Evolutionary conservation across 2,329 filamentous ascomycete genomes (phyloP).

Genomic region (Penicillium nordicum): DNA sequence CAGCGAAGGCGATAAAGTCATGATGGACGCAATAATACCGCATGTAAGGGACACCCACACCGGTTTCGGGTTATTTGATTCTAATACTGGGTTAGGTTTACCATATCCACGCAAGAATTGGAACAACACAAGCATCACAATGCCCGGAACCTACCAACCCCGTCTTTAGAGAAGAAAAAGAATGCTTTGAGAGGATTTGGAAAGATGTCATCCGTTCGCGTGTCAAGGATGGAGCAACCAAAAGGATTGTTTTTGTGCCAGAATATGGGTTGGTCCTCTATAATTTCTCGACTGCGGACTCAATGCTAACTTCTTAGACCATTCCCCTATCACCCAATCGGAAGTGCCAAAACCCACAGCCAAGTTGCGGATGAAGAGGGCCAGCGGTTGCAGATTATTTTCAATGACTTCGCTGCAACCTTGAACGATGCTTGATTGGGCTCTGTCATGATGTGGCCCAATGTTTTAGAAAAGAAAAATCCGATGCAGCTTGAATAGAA

Average conservation of each 20-base stretch:
- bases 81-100: not conserved
- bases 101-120: not conserved
- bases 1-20: not conserved
- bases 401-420: not conserved
- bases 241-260: not conserved
- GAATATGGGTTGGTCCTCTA: not conserved
- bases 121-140: not conserved
- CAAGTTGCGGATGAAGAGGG: not conserved
- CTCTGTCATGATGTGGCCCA: not conserved
- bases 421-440: not conserved
- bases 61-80: not conserved
- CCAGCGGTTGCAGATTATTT: not conserved
- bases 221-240: not conserved
- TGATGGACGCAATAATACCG: not conserved
- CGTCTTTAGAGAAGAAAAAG: not conserved
- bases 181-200: not conserved
- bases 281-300: not conserved
- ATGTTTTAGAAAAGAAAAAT: not conserved
- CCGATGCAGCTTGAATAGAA: not conserved
- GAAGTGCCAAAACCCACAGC: not conserved
- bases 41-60: not conserved
- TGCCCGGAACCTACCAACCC: not conserved
- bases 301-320: not conserved
- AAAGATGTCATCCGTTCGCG: not conserved
- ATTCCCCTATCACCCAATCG: not conserved